A percentile compares a stretch with the other conserved stretches of the same genome.
Evolutionary conservation across 306 rosid genomes (phyloP).

Genomic region (Dalbergia oliveri): DNA sequence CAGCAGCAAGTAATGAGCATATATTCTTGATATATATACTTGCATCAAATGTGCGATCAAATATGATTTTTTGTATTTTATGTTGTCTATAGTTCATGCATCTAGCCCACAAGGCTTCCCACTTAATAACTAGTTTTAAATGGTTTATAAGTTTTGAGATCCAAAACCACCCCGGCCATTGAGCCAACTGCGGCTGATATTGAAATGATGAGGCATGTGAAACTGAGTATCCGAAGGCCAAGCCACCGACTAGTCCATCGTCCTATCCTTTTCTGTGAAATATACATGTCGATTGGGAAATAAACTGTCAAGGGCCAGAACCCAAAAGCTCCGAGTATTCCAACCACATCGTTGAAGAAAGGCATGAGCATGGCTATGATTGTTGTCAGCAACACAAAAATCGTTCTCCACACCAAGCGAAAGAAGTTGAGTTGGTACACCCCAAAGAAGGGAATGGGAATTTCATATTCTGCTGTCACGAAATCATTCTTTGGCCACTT

Average conservation of each 20-base stretch:
- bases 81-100: not conserved
- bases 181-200: slow-evolving; percentile 75
- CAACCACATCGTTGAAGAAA: slow-evolving; percentile 85
- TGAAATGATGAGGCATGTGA: slow-evolving; percentile 61
- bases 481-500: slow-evolving; percentile 63
- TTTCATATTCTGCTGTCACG: slow-evolving; percentile 61
- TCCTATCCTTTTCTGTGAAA: slow-evolving; percentile 65
- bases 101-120: not conserved
- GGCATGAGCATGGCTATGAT: slow-evolving; percentile 75
- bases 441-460: slow-evolving; percentile 61
- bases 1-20: not conserved
- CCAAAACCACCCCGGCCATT: slow-evolving; percentile 72
- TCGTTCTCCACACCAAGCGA: slow-evolving; percentile 71
- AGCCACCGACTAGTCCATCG: slow-evolving; percentile 66
- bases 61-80: not conserved
- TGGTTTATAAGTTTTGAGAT: slow-evolving; percentile 74
- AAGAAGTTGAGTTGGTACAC: slow-evolving; percentile 65
- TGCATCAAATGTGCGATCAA: not conserved
- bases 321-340: slow-evolving; percentile 81
- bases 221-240: slow-evolving; percentile 65
- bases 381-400: slow-evolving; percentile 68
- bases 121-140: slow-evolving; percentile 64
- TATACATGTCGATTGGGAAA: slow-evolving; percentile 81
- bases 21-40: not conserved
- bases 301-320: slow-evolving; percentile 84